Conservation (phyloP, 345 rosid species). For the Nasturtium officinale region DNA sequence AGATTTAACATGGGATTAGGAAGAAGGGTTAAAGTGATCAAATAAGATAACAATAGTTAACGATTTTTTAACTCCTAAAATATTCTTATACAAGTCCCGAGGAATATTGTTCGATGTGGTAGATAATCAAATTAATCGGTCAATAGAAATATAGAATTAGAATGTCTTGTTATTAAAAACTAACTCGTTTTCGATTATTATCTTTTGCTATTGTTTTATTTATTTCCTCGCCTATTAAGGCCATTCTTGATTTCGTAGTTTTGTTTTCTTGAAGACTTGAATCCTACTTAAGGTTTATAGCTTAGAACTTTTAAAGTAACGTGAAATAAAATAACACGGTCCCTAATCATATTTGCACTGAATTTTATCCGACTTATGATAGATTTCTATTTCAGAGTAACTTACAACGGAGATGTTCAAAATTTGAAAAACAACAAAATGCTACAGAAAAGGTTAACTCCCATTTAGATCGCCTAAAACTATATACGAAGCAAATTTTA, state of each 20-base stretch:
- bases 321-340: not conserved
- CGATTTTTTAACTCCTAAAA: not conserved
- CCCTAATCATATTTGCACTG: not conserved
- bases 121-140: constrained; percentile 32
- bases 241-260: not conserved
- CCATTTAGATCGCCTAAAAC: not conserved
- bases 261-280: not conserved
- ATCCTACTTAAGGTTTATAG: not conserved
- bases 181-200: not conserved
- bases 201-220: not conserved
- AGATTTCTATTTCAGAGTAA: not conserved
- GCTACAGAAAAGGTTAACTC: not conserved
- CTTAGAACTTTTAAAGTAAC: not conserved
- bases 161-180: constrained; percentile 6
- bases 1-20: constrained; percentile 33
- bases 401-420: not conserved
- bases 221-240: not conserved
- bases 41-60: constrained; percentile 19
- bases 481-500: not conserved
- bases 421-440: too few relatives aligned
- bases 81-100: constrained; percentile 32
- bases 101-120: constrained; percentile 31
- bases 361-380: too few relatives aligned
- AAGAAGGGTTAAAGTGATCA: constrained; percentile 21
- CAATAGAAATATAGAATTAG: constrained; percentile 2